Base-by-base conservation (phyloP, 2,329 filamentous ascomycete genomes). In the Teratosphaeria zuluensis region DNA sequence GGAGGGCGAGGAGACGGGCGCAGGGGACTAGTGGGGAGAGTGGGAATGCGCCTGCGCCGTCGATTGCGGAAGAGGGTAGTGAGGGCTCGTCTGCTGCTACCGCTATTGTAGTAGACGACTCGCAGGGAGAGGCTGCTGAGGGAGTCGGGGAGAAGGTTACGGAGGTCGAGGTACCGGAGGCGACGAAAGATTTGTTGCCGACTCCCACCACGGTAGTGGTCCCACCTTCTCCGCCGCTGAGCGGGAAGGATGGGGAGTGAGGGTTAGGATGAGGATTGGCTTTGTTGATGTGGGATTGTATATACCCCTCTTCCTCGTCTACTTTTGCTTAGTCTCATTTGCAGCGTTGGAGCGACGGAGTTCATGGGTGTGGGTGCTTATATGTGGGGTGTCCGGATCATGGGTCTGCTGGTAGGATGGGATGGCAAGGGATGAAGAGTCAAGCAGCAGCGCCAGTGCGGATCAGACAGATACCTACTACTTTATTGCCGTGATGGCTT, bases 1-100 rank as follows among this genome's bases (percentile, higher is more conserved):
- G 89, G 51, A 77, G 90, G 66, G 76, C 88, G 62, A 78, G 89
- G 58, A 61, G 71, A 24, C 63, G 69, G 53, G 64, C 55, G 38
- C 66, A 59, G n/a, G 68, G 64, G 57, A 67, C 59, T 5, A 73
- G 71, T 35, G 66, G 66, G n/a, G 71, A 69, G 53, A 59, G 32
- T 16, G 19, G 12, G n/a, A 31, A n/a, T 31, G 52, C 61, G 12
- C 58, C 53, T 19, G 69, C 73, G 0, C 68, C 72, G 59, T 74
- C 69, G 42, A 74, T 77, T 33, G 56, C 66, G 1, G 69, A 70
- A 46, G 69, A 70, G 55, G 59, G 56, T 2, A 63, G 61, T 9
- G 65, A n/a, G 16, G 33, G n/a, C 4, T 31, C 21, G 14, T 19
- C 56, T 14, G 28, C 12, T 30, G 42, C 32, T 8, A 24, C 19